Evolutionary conservation across 495 filamentous ascomycete species (phyloP), one percentile per base, ranked within the genome.

Genomic region (Annulohypoxylon maeteangense): DNA sequence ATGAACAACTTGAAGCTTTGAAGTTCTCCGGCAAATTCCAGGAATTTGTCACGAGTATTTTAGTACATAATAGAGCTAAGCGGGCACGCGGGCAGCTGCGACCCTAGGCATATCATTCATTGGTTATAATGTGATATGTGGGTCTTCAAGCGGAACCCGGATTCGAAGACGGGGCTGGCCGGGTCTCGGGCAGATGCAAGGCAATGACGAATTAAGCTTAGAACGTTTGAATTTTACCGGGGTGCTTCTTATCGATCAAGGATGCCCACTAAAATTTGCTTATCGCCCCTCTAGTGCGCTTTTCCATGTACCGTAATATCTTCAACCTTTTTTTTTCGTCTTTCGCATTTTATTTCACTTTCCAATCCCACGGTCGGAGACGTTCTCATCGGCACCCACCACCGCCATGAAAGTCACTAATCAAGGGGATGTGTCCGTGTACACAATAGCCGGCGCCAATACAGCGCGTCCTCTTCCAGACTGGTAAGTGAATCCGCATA

Each of bases 381-480:
- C 55, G 6, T 61, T 38, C 25, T 36, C 29, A 4, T 51, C 23
- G 54, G 32, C 42, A 65, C 48, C 38, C 1, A 45, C 16, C 11
- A 47, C 66, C 65, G 57, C 56, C 56, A 73, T 73, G 70, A 73
- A 73, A 34, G 65, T 59, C 65, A 73, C 70, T 4, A 73, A 66
- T 44, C 90, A 93, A 62, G 93, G 93, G 51, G 86, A 91, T 44
- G 92, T 98, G 48, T 93, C 95, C 3, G 95, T 99, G 7, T 99
- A 99, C 76, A 99, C 96, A 48, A 91, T 99, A 76, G 92, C 95
- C 20, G 96, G 96, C 58, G 92, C 93, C 7, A 92, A 93, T 32
- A 96, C 95, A 10, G 91, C 95, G 5, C 87, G 95, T 12, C 92
- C 93, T 25, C 87, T 99, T 3, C 96, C 96, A 56, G 96, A 99